These are phyloP conservation scores for Fraxinus greggii DNA, from an alignment of 305 asterid species.

Conservation along the genomic window DNA sequence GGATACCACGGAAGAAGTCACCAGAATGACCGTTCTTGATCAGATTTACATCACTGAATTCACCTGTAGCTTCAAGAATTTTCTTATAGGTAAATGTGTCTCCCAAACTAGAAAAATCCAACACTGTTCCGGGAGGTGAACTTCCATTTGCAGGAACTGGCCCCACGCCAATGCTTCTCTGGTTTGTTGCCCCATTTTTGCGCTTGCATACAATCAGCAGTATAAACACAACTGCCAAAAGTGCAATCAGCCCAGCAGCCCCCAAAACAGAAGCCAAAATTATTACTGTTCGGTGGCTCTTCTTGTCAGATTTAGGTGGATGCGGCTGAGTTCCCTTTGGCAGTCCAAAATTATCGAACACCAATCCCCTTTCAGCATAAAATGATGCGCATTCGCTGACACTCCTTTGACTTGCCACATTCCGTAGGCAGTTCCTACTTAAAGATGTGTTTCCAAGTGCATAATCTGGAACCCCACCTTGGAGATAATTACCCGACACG, in stretches of 20 bases:
- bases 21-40: constrained; percentile 64
- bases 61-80: constrained; percentile 55
- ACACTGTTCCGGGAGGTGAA: constrained; percentile 42
- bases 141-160: constrained; percentile 61
- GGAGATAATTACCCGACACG: constrained; percentile 66
- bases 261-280: constrained; percentile 75
- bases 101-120: constrained; percentile 59
- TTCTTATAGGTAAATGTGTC: constrained; percentile 58
- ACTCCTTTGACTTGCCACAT: constrained; percentile 53
- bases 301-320: constrained; percentile 38
- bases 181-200: constrained; percentile 47
- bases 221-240: constrained; percentile 35
- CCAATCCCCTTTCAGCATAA: constrained; percentile 61
- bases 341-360: constrained; percentile 72
- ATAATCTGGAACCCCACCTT: constrained; percentile 61
- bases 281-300: constrained; percentile 39
- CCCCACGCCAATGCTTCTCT: constrained; percentile 57
- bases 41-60: constrained; percentile 43
- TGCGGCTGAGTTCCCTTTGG: constrained; percentile 41
- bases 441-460: constrained; percentile 45
- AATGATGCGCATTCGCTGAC: constrained; percentile 58
- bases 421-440: constrained; percentile 62
- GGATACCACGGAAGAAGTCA: constrained; percentile 48
- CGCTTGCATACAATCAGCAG: constrained; percentile 54
- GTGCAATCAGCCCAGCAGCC: constrained; percentile 51